These are phyloP conservation scores for Rhipidocladum racemiflorum DNA, from an alignment of 176 grass and related monocot species.

Conservation along the genomic window DNA sequence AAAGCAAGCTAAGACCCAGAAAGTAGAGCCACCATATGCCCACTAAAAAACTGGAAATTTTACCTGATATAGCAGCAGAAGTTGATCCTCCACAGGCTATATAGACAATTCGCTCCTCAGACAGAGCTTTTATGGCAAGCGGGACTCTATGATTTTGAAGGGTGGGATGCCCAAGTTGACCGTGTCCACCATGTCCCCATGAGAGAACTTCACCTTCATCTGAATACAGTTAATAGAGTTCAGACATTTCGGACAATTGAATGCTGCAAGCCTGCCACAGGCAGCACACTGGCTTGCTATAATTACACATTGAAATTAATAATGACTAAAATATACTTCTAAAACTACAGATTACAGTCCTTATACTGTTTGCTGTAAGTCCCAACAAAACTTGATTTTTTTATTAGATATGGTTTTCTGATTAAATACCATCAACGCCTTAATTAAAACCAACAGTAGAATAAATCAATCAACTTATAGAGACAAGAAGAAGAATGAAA, in stretches of 20 bases:
- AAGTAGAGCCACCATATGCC: neutral
- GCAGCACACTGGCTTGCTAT: neutral
- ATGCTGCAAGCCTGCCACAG: constrained; percentile 5
- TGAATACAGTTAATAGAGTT: constrained; percentile 28
- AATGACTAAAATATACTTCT: neutral
- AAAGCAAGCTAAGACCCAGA: neutral
- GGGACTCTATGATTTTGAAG: constrained; percentile 78
- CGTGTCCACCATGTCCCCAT: constrained; percentile 89
- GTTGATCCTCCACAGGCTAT: constrained; percentile 92
- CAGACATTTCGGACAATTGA: constrained; percentile 10
- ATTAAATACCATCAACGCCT: neutral
- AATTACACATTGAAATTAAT: constrained; percentile 6
- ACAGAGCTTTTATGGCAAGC: constrained; percentile 68
- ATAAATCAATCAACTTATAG: neutral
- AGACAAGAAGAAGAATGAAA: neutral
- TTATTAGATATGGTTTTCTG: neutral
- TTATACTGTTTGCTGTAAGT: neutral
- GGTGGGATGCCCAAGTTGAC: constrained; percentile 75
- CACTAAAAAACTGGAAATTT: neutral
- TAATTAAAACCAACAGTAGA: neutral
- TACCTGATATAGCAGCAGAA: constrained; percentile 93
- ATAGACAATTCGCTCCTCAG: constrained; percentile 56
- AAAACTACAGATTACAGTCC: neutral
- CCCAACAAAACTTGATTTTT: neutral
- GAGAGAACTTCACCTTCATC: constrained; percentile 83